A percentile compares a stretch with the other conserved stretches of the same genome.
Conservation (phyloP, 2,329 filamentous ascomycete genomes). For the Endothia cerciana region DNA sequence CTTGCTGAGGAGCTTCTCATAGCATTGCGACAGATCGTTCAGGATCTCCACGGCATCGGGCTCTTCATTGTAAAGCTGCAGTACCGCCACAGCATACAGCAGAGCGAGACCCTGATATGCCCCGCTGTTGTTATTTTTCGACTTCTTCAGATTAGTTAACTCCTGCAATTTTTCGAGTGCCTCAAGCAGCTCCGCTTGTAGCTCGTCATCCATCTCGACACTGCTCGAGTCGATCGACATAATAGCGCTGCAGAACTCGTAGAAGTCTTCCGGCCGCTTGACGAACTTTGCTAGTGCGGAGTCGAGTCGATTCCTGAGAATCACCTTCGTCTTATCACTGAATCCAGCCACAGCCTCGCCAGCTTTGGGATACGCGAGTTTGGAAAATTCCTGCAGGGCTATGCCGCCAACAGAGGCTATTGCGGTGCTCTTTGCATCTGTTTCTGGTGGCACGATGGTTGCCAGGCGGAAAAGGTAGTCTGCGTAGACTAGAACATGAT, state of each 20-base stretch:
- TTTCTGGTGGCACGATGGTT: slow-evolving; percentile 41
- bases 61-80: slow-evolving; percentile 90
- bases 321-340: slow-evolving; percentile 57
- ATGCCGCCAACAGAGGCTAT: slow-evolving; percentile 43
- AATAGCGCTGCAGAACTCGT: slow-evolving; percentile 57
- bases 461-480: slow-evolving; percentile 59
- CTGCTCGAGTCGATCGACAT: slow-evolving; percentile 54
- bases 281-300: slow-evolving; percentile 63
- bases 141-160: slow-evolving; percentile 48
- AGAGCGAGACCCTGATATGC: slow-evolving; percentile 71
- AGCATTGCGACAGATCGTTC: slow-evolving; percentile 78
- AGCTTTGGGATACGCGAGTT: slow-evolving; percentile 57
- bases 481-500: slow-evolving; percentile 54
- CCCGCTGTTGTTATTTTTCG: slow-evolving; percentile 42
- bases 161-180: slow-evolving; percentile 58
- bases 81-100: slow-evolving; percentile 79
- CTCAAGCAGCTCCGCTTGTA: slow-evolving; percentile 55
- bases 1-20: slow-evolving; percentile 66
- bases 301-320: slow-evolving; percentile 60
- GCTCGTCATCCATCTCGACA: slow-evolving; percentile 59
- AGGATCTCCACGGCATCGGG: slow-evolving; percentile 82
- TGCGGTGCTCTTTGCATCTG: slow-evolving; percentile 37
- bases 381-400: slow-evolving; percentile 57
- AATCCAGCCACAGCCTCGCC: slow-evolving; percentile 47
- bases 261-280: slow-evolving; percentile 55